phyloP scores from a whole-genome alignment of 805 yeast genomes.

The Aciculoconidium aculeatum region DNA sequence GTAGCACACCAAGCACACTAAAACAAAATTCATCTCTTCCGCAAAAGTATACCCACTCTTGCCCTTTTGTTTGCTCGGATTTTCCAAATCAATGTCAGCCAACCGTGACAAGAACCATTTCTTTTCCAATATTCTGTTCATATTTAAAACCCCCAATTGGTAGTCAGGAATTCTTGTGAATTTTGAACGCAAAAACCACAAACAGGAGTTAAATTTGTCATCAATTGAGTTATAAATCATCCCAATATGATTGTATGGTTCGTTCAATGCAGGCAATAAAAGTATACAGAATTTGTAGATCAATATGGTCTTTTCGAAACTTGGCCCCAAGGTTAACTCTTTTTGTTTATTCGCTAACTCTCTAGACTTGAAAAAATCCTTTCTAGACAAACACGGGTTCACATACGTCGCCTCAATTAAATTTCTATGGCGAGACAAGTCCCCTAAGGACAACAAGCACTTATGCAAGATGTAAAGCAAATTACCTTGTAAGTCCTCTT shows the following conservation, averaged over 20 bases:
- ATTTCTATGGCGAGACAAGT: conserved; percentile 52
- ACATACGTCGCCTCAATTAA: conserved; percentile 41
- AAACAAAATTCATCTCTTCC: conserved; percentile 12
- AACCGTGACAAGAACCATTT: conserved; percentile 26
- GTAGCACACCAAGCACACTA: conserved; percentile 37
- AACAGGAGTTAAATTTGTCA: conserved; percentile 42
- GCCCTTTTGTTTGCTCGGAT: conserved; percentile 6
- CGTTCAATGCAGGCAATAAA: conserved; percentile 63
- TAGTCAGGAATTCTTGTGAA: conserved; percentile 46
- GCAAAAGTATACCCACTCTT: conserved; percentile 7
- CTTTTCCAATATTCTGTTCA: conserved; percentile 33
- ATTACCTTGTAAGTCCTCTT: conserved; percentile 22
- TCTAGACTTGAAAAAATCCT: conserved; percentile 24
- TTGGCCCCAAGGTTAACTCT: conserved; percentile 32
- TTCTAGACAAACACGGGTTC: conserved; percentile 26
- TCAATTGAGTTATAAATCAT: conserved; percentile 36
- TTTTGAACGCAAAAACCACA: conserved; percentile 52
- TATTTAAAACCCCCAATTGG: conserved; percentile 42
- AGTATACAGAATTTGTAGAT: conserved; percentile 48
- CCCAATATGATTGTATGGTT: conserved; percentile 57
- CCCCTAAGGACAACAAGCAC: conserved; percentile 50
- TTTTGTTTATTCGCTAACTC: conserved; percentile 26
- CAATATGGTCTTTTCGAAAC: conserved; percentile 20
- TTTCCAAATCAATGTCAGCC: conserved; percentile 13
- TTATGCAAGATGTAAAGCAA: conserved; percentile 41